These are phyloP conservation scores for Apiotrichum brassicae DNA, from an alignment of 1,284 basidiomycete genomes.

Conservation along the genomic window DNA sequence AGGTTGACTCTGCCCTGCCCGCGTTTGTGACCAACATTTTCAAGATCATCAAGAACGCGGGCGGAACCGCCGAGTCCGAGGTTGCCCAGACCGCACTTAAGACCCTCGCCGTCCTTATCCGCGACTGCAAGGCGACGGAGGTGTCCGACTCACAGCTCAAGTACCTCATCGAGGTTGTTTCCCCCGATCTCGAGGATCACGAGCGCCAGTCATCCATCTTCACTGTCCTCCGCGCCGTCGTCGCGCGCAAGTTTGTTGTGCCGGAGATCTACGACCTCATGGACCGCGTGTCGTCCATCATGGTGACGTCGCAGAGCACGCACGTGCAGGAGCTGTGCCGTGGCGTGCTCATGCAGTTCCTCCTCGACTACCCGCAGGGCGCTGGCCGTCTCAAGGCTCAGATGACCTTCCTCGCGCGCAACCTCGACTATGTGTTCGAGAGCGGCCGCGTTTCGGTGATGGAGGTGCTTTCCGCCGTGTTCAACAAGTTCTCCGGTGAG, in stretches of 20 bases:
- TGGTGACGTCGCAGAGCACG: constrained; percentile 87
- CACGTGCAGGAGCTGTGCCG: constrained; percentile 90
- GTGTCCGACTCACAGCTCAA: constrained; percentile 85
- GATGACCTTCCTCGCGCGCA: constrained; percentile 89
- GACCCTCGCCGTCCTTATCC: constrained; percentile 74
- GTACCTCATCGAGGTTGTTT: constrained; percentile 75
- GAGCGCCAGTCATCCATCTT: constrained; percentile 83
- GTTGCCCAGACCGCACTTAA: constrained; percentile 83
- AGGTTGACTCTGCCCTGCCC: constrained; percentile 69
- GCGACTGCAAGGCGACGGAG: constrained; percentile 71
- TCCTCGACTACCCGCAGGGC: constrained; percentile 97
- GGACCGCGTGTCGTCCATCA: constrained; percentile 87
- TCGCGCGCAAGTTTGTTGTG: constrained; percentile 83
- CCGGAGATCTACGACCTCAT: constrained; percentile 97
- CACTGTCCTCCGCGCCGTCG: constrained; percentile 82
- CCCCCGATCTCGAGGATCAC: constrained; percentile 90
- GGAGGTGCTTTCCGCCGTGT: constrained; percentile 76
- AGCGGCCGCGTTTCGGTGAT: constrained; percentile 86
- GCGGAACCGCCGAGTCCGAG: constrained; percentile 78
- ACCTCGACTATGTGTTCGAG: constrained; percentile 85
- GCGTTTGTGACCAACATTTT: constrained; percentile 82
- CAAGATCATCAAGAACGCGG: constrained; percentile 73
- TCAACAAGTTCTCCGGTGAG: constrained; percentile 74
- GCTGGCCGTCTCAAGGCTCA: constrained; percentile 79
- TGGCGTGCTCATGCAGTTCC: constrained; percentile 82